A percentile compares a stretch with the other conserved stretches of the same genome.
Evolutionary conservation across 805 yeast genomes (phyloP).

Genomic region (Monosporozyma servazzii): DNA sequence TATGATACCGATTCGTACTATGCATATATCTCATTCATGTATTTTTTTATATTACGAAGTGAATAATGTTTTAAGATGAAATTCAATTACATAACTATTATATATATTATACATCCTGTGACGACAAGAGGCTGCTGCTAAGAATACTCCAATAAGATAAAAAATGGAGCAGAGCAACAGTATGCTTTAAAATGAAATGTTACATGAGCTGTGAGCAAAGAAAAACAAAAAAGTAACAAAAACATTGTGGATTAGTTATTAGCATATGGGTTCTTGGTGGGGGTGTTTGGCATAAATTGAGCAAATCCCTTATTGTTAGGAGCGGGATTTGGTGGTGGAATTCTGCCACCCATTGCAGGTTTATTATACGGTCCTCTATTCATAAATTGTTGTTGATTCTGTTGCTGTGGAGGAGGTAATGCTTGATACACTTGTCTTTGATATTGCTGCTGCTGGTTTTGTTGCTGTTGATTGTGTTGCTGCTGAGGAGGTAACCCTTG

Average conservation of each 20-base stretch:
- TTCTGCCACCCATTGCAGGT: background rate
- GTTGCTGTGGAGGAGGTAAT: background rate
- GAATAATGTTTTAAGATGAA: background rate
- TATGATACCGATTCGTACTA: background rate
- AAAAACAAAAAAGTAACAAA: background rate
- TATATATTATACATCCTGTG: background rate
- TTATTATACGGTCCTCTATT: background rate
- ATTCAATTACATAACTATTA: background rate
- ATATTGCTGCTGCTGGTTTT: background rate
- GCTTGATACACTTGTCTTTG: background rate
- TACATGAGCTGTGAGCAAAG: background rate
- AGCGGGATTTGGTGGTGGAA: conserved; percentile 8
- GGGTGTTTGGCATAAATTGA: conserved; percentile 24
- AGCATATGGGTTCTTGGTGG: background rate
- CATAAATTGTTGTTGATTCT: background rate
- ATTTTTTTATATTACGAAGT: background rate
- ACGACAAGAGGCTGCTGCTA: background rate
- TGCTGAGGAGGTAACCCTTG: background rate
- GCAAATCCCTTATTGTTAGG: conserved; percentile 23
- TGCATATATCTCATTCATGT: too few species aligned
- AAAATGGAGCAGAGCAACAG: background rate
- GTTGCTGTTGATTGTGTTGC: too few species aligned
- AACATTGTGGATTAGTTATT: background rate
- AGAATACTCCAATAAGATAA: background rate
- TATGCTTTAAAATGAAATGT: background rate